Evolutionary conservation across 2,329 filamentous ascomycete genomes (phyloP), one percentile per base, ranked within the genome.

Genomic region (Cercospora janseana): DNA sequence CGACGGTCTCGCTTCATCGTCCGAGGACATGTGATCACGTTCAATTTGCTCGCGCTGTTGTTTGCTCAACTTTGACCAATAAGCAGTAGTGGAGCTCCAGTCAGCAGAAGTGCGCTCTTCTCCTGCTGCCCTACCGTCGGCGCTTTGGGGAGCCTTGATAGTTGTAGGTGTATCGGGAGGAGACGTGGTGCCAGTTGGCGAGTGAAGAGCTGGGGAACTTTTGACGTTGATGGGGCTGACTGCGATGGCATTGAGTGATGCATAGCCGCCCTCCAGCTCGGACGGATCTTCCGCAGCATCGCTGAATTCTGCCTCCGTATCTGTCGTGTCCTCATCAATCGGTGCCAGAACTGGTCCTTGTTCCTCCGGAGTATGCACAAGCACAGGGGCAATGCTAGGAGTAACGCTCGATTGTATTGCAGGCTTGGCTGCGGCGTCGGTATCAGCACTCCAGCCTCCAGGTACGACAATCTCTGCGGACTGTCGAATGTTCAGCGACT

Each of bases 221-320:
- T 54, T 35, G 13, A 52, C 46, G 4, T 63, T 55, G 1, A 74
- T 60, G 3, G 85, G 81, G 38, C 77, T 81, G 15, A 83, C 79
- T 1, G 88, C 77, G 6, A 90, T 79, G 8, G 87, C 87, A 66
- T 90, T 79, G 6, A 91, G 74, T 4, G 86, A 90, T 62, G 82
- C 75, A 61, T 88, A 91, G 0, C 84, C 86, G 38, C 80, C 79
- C 2, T 86, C 83, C 3, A 76, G 63, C 10, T 88, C 83, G 0
- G 80, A 80, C 0, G 86, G 71, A 53, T 89, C 85, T 67, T 91
- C 87, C 46, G 85, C 85, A 1, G 87, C 87, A 67, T 91, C 87
- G 57, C 84, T 88, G 64, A 88, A 91, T 18, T 87, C 77, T 54
- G 79, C 84, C 10, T 82, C 80, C 15, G 50, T 60, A 38, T 63